Conservation (phyloP, 2,329 filamentous ascomycete species). For the Pseudocercospora crystallina region DNA sequence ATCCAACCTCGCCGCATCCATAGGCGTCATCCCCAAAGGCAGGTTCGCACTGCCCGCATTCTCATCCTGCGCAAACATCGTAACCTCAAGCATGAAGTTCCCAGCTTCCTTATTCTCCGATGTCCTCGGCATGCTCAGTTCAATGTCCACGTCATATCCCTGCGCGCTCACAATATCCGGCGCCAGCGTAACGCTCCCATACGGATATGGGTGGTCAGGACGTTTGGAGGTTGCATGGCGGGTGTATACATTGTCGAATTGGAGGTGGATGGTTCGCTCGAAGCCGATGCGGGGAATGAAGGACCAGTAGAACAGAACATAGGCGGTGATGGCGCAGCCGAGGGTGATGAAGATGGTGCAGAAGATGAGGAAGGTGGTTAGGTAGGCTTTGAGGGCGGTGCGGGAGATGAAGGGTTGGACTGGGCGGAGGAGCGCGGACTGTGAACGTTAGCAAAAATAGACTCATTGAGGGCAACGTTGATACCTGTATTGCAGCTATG, state of each 20-base stretch:
- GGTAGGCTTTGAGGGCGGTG: conserved; percentile 62
- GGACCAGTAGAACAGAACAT: conserved; percentile 66
- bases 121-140: conserved; percentile 75
- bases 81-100: conserved; percentile 91
- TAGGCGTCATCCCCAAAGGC: conserved; percentile 9
- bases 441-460: neutral
- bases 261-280: conserved; percentile 62
- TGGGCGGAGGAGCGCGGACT: conserved; percentile 49
- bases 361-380: conserved; percentile 58
- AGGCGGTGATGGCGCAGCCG: conserved; percentile 59
- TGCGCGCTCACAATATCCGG: conserved; percentile 67
- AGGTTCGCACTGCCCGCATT: conserved; percentile 1
- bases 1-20: conserved; percentile 19
- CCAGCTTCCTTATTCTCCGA: conserved; percentile 72
- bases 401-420: conserved; percentile 59
- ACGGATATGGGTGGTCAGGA: conserved; percentile 40
- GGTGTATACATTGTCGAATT: conserved; percentile 56
- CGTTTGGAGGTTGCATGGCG: conserved; percentile 7
- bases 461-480: neutral
- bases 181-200: conserved; percentile 52
- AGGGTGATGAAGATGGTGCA: conserved; percentile 56
- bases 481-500: conserved; percentile 6
- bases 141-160: conserved; percentile 78
- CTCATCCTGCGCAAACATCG: conserved; percentile 53
- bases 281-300: conserved; percentile 68